Base-by-base conservation (phyloP, 2,329 filamentous ascomycete genomes). In the Cercospora sp. region DNA sequence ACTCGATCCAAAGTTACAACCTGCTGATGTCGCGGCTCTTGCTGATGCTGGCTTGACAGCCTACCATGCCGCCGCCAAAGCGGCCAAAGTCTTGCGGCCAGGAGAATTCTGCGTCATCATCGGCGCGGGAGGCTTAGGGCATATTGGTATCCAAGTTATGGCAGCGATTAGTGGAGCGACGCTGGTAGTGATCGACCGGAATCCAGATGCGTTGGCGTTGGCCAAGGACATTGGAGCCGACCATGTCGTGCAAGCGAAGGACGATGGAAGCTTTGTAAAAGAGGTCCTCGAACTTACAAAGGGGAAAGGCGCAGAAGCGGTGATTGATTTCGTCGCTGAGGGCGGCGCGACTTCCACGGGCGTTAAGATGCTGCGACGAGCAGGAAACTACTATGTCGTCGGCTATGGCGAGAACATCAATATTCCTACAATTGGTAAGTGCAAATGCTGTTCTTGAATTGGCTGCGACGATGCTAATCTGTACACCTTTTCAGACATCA, bases 321-420 rank as follows among this genome's bases (percentile, higher is more conserved):
- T 75, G 9, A 70, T 74, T 42, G 72, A 75, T 60, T 75, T 74
- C 42, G 73, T 75, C 5, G 71, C 69, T 26, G 73, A 75, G 58
- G 70, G 72, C 20, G 73, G 73, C 31, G 65, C 71, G n/a, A 75
- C 71, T 10, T 33, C 67, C 10, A 73, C 73, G 13, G 72, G 73
- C 9, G 68, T 74, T n/a, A 69, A 72, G 58, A 75, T 74, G 72
- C 60, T 75, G 30, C 65, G 72, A 3, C 65, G 72, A 13, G 73
- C 73, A 8, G 71, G 73, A n/a, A 74, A 74, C 55, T 73, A 75
- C 60, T 75, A 73, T 31, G 68, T 75, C 20, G 72, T 75, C 12
- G 73, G 72, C 3, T 64, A 64, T 28, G 62, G 62, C 51, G 62
- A 64, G 62, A 64, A 59, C 23, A 64, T 64, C 51, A 64, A 59